Conservation (phyloP, 768 basidiomycete species). For the Serendipita vermifera region DNA sequence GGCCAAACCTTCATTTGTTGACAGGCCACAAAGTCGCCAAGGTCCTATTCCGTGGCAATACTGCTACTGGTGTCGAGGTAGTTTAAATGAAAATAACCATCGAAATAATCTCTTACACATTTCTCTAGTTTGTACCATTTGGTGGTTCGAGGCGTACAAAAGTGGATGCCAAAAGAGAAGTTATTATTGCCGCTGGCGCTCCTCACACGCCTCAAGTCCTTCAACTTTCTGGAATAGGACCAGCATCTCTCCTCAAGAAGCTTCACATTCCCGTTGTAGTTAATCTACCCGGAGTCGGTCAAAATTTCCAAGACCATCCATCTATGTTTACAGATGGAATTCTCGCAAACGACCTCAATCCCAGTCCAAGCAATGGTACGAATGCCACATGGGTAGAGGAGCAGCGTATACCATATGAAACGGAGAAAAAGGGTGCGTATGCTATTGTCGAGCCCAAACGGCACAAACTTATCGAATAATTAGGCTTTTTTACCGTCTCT, state of each 20-base stretch:
- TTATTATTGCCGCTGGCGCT: constrained; percentile 36
- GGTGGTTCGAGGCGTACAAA: no score
- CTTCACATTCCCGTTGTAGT: background rate
- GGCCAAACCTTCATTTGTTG: constrained; percentile 5
- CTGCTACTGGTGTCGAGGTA: background rate
- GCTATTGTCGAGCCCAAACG: background rate
- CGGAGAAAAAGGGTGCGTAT: background rate
- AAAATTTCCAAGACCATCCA: constrained; percentile 11
- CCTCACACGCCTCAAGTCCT: constrained; percentile 10
- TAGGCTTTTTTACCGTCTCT: background rate
- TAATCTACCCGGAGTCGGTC: constrained; percentile 8
- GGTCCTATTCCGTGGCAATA: background rate
- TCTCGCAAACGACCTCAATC: background rate
- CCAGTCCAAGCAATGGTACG: background rate
- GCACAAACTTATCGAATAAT: background rate
- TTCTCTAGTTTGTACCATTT: background rate
- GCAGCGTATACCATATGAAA: background rate
- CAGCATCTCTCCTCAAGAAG: background rate
- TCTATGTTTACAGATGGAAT: background rate
- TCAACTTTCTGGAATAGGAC: constrained; percentile 6
- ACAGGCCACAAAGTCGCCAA: background rate
- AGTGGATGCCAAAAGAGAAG: constrained; percentile 35
- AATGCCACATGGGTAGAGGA: background rate
- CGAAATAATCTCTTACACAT: no score
- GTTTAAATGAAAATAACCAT: background rate